phyloP scores from a whole-genome alignment of 352 stramenopile genomes.

The Globisporangium nagaii region DNA sequence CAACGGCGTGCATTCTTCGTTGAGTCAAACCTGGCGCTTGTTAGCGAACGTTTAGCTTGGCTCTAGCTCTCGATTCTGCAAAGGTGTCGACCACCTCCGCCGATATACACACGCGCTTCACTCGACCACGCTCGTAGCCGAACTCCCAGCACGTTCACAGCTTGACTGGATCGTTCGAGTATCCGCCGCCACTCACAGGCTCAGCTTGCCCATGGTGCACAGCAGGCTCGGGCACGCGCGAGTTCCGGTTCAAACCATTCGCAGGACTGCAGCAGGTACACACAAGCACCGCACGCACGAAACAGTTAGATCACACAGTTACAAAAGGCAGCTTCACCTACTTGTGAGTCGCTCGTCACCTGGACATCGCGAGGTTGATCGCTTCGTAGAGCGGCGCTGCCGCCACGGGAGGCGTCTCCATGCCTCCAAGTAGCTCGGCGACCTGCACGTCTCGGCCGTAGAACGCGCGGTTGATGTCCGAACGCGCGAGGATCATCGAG shows the following conservation, averaged over 20 bases:
- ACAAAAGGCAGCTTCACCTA: too few relatives aligned
- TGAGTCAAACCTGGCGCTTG: too few relatives aligned
- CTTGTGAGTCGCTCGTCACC: too few relatives aligned
- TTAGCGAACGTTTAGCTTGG: too few relatives aligned
- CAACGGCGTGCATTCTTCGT: too few relatives aligned
- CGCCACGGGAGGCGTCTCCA: conserved; percentile 73
- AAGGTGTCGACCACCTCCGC: too few relatives aligned
- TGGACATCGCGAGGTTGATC: conserved; percentile 57
- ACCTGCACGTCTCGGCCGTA: conserved; percentile 81
- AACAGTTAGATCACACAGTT: neutral
- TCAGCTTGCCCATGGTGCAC: conserved; percentile 9
- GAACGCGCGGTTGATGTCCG: conserved; percentile 90
- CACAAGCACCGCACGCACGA: neutral
- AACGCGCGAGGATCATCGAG: conserved; percentile 84
- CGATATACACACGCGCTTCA: too few relatives aligned
- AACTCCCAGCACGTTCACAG: conserved; percentile 15
- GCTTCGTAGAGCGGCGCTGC: conserved; percentile 84
- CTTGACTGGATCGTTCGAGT: conserved; percentile 39
- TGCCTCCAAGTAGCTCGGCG: conserved; percentile 66
- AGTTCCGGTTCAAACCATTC: conserved; percentile 53
- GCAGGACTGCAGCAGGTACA: conserved; percentile 36
- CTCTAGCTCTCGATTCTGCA: too few relatives aligned
- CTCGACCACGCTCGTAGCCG: too few relatives aligned
- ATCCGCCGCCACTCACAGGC: conserved; percentile 15
- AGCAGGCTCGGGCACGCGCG: neutral